phyloP scores from a whole-genome alignment of 2,329 filamentous ascomycete genomes.

The Phialemoniopsis sp. region DNA sequence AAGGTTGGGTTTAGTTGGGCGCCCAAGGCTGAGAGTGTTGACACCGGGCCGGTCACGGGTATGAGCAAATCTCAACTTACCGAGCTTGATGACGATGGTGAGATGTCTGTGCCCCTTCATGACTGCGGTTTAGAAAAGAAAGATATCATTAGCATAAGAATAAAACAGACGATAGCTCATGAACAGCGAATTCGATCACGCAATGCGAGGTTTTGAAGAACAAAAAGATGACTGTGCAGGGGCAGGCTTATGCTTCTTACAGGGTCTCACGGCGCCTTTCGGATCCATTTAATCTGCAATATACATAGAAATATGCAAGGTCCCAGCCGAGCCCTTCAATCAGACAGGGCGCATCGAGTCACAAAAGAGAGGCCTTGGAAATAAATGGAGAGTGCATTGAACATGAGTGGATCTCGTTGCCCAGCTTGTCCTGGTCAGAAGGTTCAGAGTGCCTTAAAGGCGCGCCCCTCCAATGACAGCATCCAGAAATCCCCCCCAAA shows the following conservation, averaged over 20 bases:
- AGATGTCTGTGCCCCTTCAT: constrained; percentile 66
- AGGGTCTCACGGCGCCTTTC: constrained; percentile 1
- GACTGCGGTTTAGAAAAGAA: constrained; percentile 26
- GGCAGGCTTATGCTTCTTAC: neutral
- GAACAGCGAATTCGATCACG: too few relatives aligned
- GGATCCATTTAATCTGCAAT: constrained; percentile 1
- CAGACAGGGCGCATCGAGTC: neutral
- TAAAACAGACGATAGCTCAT: too few relatives aligned
- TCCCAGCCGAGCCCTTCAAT: neutral
- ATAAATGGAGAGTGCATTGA: neutral
- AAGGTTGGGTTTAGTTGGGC: constrained; percentile 2
- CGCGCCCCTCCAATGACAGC: too few relatives aligned
- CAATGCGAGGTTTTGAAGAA: too few relatives aligned
- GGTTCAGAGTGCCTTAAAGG: too few relatives aligned
- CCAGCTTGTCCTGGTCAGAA: too few relatives aligned
- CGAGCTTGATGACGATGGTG: constrained; percentile 83
- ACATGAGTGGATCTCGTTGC: neutral
- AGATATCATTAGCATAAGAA: too few relatives aligned
- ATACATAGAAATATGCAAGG: neutral
- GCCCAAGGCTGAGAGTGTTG: too few relatives aligned
- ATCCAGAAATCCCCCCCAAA: too few relatives aligned
- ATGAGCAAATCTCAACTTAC: constrained; percentile 41
- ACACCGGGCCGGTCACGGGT: too few relatives aligned
- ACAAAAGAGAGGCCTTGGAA: neutral
- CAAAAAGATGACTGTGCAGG: too few relatives aligned